These are phyloP conservation scores for Pythium vanterpoolii DNA, from an alignment of 352 stramenopile genomes.

Conservation along the genomic window DNA sequence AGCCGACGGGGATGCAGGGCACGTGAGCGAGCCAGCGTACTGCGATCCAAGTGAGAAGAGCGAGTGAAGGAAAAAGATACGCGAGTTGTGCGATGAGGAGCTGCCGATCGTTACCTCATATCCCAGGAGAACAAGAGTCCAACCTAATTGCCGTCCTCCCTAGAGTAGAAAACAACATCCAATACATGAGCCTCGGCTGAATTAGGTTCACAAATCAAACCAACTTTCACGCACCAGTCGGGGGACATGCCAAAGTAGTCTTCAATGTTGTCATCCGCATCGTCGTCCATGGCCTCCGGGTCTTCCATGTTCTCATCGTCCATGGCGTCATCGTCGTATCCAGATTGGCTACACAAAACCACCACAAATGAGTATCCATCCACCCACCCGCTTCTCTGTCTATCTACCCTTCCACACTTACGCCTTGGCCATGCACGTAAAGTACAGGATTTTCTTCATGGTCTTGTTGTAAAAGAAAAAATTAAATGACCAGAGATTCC, in stretches of 20 bases:
- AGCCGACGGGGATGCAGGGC: constrained; percentile 4
- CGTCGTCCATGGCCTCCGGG: constrained; percentile 58
- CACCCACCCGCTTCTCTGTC: neutral
- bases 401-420: too few relatives aligned
- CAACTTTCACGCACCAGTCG: constrained; percentile 53
- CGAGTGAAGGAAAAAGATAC: neutral
- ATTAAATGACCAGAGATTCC: constrained; percentile 93
- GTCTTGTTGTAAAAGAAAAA: constrained; percentile 95
- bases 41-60: too few relatives aligned
- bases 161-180: constrained; percentile 1
- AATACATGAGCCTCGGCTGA: neutral
- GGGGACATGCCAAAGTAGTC: constrained; percentile 86
- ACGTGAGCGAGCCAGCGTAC: constrained; percentile 3
- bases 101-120: neutral
- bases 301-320: constrained; percentile 85
- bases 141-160: constrained; percentile 26
- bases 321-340: constrained; percentile 42
- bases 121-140: neutral
- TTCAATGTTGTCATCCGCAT: constrained; percentile 73
- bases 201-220: neutral
- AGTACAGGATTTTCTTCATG: constrained; percentile 93
- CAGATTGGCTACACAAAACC: constrained; percentile 16
- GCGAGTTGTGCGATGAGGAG: neutral
- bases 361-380: neutral
- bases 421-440: constrained; percentile 91